These are phyloP conservation scores for Colletotrichum falcatum DNA, from an alignment of 2,329 filamentous ascomycete genomes.

Conservation along the genomic window DNA sequence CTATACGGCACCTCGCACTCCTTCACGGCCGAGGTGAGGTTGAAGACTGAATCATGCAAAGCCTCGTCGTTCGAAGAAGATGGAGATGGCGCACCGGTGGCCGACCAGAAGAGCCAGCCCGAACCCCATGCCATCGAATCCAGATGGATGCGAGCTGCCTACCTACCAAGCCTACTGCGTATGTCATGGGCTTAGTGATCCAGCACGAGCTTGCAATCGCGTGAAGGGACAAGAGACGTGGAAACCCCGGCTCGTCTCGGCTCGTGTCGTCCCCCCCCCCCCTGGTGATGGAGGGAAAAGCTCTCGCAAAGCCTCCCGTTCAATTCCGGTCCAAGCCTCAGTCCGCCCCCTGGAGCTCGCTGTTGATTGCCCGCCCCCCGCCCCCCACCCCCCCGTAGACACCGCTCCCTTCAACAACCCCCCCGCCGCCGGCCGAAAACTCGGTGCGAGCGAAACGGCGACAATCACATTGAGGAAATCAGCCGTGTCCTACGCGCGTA, in stretches of 20 bases:
- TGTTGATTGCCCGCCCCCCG: background rate
- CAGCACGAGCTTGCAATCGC: background rate
- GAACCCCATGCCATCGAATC: background rate
- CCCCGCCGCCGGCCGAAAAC: conserved; percentile 8
- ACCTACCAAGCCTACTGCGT: too few species aligned
- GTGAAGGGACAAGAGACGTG: background rate
- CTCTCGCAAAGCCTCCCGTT: conserved; percentile 5
- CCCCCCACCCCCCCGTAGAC: too few species aligned
- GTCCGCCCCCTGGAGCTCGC: background rate
- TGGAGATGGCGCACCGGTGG: conserved; percentile 6
- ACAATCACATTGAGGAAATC: conserved; percentile 15
- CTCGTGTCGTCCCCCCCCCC: background rate
- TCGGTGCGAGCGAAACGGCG: conserved; percentile 13
- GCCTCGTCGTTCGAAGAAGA: background rate
- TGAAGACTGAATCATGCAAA: conserved; percentile 5
- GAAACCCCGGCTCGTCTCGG: conserved; percentile 1
- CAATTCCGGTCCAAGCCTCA: background rate
- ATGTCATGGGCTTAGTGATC: conserved; percentile 20
- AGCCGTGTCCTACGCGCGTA: conserved; percentile 6
- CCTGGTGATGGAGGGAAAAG: too few species aligned
- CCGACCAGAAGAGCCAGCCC: conserved; percentile 16
- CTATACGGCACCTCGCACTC: background rate
- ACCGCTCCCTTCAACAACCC: background rate
- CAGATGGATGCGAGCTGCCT: background rate
- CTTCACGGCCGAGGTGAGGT: background rate